These are phyloP conservation scores for Hypoxylon crocopeplum DNA, from an alignment of 495 filamentous ascomycete species.

Conservation along the genomic window DNA sequence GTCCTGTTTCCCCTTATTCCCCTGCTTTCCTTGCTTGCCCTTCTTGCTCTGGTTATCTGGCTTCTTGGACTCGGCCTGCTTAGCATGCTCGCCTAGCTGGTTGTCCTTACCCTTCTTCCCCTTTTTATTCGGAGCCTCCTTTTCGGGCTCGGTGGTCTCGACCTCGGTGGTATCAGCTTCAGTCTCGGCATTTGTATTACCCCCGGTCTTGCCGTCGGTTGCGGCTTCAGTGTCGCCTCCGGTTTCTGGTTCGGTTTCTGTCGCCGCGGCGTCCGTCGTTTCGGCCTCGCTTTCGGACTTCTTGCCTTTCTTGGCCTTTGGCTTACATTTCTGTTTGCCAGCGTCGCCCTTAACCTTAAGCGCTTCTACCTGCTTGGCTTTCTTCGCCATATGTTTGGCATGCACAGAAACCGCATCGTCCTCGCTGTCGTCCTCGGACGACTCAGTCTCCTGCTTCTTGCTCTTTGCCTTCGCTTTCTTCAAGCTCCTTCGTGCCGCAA, in stretches of 20 bases:
- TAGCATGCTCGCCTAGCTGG: not conserved
- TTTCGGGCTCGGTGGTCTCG: conserved; percentile 17
- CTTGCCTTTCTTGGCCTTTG: conserved; percentile 31
- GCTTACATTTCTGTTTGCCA: conserved; percentile 13
- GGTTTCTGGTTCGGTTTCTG: conserved; percentile 10
- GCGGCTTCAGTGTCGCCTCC: conserved; percentile 6
- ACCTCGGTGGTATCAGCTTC: conserved; percentile 2
- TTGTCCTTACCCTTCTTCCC: conserved; percentile 12
- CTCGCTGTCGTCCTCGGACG: conserved; percentile 14
- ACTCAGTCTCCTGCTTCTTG: conserved; percentile 7
- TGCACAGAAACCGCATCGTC: conserved; percentile 16
- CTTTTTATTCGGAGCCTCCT: conserved; percentile 18
- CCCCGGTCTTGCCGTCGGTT: not conserved
- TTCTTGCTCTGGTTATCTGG: conserved; percentile 12
- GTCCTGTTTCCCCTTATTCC: not conserved
- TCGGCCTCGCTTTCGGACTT: conserved; percentile 24
- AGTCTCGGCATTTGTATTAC: not conserved
- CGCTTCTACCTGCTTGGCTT: not conserved
- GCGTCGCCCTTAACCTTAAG: not conserved
- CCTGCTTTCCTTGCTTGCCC: conserved; percentile 14
- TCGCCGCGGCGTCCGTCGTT: conserved; percentile 3
- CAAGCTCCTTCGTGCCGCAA: conserved; percentile 8
- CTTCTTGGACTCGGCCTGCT: conserved; percentile 1
- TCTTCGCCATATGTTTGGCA: conserved; percentile 27
- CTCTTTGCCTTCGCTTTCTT: conserved; percentile 11